Evolutionary conservation across 2,329 filamentous ascomycete species (phyloP), one percentile per base, ranked within the genome.

Genomic region (Capronia coronata): DNA sequence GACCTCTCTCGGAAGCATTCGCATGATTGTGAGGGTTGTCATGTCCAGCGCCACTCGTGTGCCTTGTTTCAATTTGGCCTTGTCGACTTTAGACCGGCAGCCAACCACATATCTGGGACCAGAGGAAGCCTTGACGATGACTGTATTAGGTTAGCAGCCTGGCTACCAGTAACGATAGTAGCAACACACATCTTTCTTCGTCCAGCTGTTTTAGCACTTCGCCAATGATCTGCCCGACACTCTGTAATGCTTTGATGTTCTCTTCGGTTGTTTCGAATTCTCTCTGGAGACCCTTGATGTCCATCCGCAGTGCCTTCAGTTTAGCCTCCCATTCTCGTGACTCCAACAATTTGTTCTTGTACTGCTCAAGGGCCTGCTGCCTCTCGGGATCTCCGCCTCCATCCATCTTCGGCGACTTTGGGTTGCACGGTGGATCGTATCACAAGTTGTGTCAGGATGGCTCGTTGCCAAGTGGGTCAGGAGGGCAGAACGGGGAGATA

Each of bases 11-110:
- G 93, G 94, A 40, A 98, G 78, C 93, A 98, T 98, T 65, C 93
- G 87, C 93, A 98, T 98, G 71, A 98, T 98, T 54, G 93, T 98
- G 61, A 98, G 85, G 16, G 93, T 98, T 44, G 93, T 98, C 93
- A 98, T 98, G 66, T 98, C 93, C 52, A 98, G 83, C 27, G 93
- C 91, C 48, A 98, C 93, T 65, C 93, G 87, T 22, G 91, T 96
- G 63, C 94, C 94, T 72, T 98, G 93, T 79, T 97, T 98, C 67
- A 98, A 75, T 77, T 96, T 97, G 56, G 77, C 75, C 75, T 94
- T 96, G 76, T 98, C 93, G 65, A 98, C 93, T 73, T 98, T 98
- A 56, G 90, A 96, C 64, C 93, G 84, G 75, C 93, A 98, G 51
- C 93, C 93, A 62, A 98, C 93, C 52, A 98, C 94, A 72, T 98